These are phyloP conservation scores for Eutrema salsugineum DNA, from an alignment of 441 rosid genomes.

Conservation along the genomic window DNA sequence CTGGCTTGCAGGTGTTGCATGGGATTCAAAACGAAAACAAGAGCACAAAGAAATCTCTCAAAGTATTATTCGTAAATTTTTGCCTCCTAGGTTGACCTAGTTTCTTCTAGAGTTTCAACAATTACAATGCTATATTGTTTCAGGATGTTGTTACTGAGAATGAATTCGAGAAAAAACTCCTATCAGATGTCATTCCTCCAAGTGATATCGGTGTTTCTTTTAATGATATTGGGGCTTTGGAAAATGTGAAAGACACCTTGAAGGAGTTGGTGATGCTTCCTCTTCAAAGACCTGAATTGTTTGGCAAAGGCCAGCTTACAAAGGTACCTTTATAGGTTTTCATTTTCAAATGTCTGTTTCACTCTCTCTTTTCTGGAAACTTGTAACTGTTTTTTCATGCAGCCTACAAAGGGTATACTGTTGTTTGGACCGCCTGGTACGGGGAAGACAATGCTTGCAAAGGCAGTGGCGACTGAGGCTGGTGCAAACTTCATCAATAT, in stretches of 20 bases:
- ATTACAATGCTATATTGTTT: neutral
- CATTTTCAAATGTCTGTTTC: neutral
- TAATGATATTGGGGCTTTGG: slow-evolving; percentile 93
- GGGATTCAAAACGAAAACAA: slow-evolving; percentile 79
- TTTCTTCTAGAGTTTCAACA: neutral
- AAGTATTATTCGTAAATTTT: slow-evolving; percentile 42
- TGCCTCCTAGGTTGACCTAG: neutral
- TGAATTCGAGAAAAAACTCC: slow-evolving; percentile 91
- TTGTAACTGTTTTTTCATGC: slow-evolving; percentile 15
- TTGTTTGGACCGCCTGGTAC: slow-evolving; percentile 98
- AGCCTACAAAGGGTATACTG: slow-evolving; percentile 96
- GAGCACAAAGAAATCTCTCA: slow-evolving; percentile 84
- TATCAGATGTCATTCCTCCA: slow-evolving; percentile 94
- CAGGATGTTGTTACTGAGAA: slow-evolving; percentile 96
- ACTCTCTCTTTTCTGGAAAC: neutral
- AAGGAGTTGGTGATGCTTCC: slow-evolving; percentile 98
- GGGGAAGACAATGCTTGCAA: slow-evolving; percentile 95
- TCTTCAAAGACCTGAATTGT: slow-evolving; percentile 87
- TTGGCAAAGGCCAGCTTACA: slow-evolving; percentile 90
- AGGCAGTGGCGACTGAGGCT: slow-evolving; percentile 96
- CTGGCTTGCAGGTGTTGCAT: slow-evolving; percentile 65
- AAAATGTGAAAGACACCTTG: slow-evolving; percentile 89
- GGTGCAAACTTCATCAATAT: slow-evolving; percentile 95
- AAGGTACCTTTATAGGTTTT: slow-evolving; percentile 45
- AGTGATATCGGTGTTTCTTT: slow-evolving; percentile 89